Evolutionary conservation across 192 early-diverging fungal species (phyloP), one percentile per base, ranked within the genome.

Genomic region (Mycoemilia scoparia): DNA sequence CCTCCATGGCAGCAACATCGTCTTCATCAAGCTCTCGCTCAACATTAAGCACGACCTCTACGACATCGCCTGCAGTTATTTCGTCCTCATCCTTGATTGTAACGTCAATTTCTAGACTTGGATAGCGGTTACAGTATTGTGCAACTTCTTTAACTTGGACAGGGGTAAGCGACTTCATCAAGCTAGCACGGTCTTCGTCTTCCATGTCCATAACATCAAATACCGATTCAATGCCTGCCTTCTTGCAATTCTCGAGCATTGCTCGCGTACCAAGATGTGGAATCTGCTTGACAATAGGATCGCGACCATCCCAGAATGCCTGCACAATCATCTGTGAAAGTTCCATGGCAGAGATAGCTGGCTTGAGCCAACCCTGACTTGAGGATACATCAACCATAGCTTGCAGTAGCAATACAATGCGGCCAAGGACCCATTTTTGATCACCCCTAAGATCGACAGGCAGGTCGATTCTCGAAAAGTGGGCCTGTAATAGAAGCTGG

Each of bases 311-410:
- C 95, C 91, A 96, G 30, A 93, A 67, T 0, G 89, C 89, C 57
- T 99, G 95, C 10, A 99, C 89, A 21, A 57, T 60, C 91, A 96
- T 96, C 60, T 99, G 95, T 20, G 80, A 74, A 53, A 99, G 47
- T 49, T 99, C 95, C 95, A 99, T 99, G 9, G 87, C 64, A 0
- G 80, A 71, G 39, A 96, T 47, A 7, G 89, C 87, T 2, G 87
- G 85, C 5, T 69, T 65, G 40, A 96, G 60, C 86, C 84, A 95
- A 12, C 83, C 86, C 44, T 84, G 76, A 21, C 78, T 81, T 31
- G 84, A 83, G 32, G 92, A 76, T 16, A 95, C 89, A 55, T 98
- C 89, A 7, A 95, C 89, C 41, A 77, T 67, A 0, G 92, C 89
- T 46, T 99, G 90, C 29, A 96, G 41, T 31, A 99, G 60, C 8